Conservation (phyloP, 768 basidiomycete species). For the Mycena floridula region DNA sequence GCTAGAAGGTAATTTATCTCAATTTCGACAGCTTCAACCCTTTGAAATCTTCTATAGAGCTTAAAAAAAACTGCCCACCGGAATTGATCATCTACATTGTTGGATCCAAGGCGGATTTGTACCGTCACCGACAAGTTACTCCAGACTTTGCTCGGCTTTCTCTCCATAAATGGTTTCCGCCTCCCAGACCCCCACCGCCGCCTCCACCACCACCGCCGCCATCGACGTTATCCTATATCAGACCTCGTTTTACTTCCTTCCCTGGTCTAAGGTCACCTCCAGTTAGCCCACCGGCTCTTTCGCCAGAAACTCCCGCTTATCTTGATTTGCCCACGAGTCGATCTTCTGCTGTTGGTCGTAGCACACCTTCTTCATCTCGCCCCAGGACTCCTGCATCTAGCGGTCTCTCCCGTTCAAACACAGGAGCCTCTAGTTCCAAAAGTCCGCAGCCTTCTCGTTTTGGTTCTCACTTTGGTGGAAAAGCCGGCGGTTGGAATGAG, state of each 20-base stretch:
- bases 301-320: constrained; percentile 51
- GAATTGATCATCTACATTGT: constrained; percentile 94
- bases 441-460: constrained; percentile 53
- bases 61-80: constrained; percentile 83
- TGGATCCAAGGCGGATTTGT: constrained; percentile 85
- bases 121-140: constrained; percentile 67
- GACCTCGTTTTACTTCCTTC: constrained; percentile 73
- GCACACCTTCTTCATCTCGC: constrained; percentile 42
- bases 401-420: constrained; percentile 40
- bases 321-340: constrained; percentile 54
- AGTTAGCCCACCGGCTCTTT: constrained; percentile 33
- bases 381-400: constrained; percentile 40
- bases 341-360: constrained; percentile 46
- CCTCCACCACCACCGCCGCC: constrained; percentile 55
- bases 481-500: constrained; percentile 49
- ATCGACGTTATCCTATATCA: constrained; percentile 70
- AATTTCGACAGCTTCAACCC: constrained; percentile 5
- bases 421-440: constrained; percentile 34
- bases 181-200: constrained; percentile 62
- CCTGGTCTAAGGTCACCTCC: constrained; percentile 60
- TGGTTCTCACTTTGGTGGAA: constrained; percentile 47
- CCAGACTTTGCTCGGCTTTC: constrained; percentile 79
- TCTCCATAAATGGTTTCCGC: constrained; percentile 84
- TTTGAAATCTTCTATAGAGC: constrained; percentile 41
- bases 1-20: constrained; percentile 63